A percentile compares a stretch with the other conserved stretches of the same genome.
Conservation (phyloP, 768 basidiomycete genomes). For the Goffeauzyma gilvescens region DNA sequence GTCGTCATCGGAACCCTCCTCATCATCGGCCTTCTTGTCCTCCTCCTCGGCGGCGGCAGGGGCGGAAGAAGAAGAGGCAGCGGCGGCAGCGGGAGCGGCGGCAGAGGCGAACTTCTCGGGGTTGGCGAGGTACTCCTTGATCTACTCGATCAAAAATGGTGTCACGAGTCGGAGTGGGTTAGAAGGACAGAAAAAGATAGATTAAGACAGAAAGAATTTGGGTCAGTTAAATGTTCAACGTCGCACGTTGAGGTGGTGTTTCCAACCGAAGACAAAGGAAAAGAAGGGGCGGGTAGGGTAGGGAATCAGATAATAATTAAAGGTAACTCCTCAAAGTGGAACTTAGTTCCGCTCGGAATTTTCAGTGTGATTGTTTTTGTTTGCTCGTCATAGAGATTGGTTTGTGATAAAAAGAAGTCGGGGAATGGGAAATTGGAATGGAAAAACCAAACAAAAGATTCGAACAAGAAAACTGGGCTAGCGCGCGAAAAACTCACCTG, state of each 20-base stretch:
- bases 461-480: conserved; percentile 14
- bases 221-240: too few species aligned
- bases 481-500: conserved; percentile 43
- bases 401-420: conserved; percentile 27
- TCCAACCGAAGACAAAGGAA: too few species aligned
- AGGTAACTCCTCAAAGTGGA: too few species aligned
- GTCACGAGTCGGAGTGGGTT: too few species aligned
- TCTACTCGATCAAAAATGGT: conserved; percentile 39
- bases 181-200: too few species aligned
- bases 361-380: conserved; percentile 50
- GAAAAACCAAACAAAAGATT: neutral
- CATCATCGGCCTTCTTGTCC: conserved; percentile 13
- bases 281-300: too few species aligned
- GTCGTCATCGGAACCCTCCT: conserved; percentile 36
- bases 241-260: too few species aligned
- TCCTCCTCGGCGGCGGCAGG: conserved; percentile 47
- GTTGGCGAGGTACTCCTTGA: conserved; percentile 92
- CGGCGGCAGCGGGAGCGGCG: conserved; percentile 44
- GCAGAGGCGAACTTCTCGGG: conserved; percentile 90
- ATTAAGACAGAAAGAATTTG: too few species aligned
- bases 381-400: conserved; percentile 33
- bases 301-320: too few species aligned
- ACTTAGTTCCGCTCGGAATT: too few species aligned
- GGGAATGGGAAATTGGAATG: too few species aligned
- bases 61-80: conserved; percentile 33